Evolutionary conservation across 208 protist species (phyloP), one percentile per base, ranked within the genome.

Genomic region (Leishmania tropica): DNA sequence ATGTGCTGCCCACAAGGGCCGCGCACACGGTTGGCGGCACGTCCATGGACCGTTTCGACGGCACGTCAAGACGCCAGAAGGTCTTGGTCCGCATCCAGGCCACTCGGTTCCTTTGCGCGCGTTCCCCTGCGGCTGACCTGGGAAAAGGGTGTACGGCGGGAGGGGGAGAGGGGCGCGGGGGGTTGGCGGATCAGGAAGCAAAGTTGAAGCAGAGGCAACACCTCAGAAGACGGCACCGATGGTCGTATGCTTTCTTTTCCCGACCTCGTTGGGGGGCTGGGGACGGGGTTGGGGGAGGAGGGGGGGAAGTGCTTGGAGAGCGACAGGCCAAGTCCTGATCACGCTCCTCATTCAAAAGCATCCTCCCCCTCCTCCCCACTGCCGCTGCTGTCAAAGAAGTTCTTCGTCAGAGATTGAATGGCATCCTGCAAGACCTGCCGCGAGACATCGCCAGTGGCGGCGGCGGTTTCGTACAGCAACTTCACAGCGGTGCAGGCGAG

Each of bases 401-500:
- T 83, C 53, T 84, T 68, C 53, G 88, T 72, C n/a, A 95, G 85
- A 37, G 83, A 47, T 40, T 85, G 78, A 31, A 93, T 70, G 0
- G 73, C 68, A n/a, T 88, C 83, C 45, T 89, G 86, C 75, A 95
- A 84, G 37, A 87, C 81, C 47, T 78, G 76, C 53, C 85, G 74
- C 31, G 82, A 85, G 19, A 92, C 91, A 40, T 95, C 81, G 10
- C 77, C 80, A n/a, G 86, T 90, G 1, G 85, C 73, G 42, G 72
- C 13, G 45, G 68, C 58, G 51, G 72, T 74, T 48, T 95, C 92
- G 72, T 92, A 95, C 17, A 95, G 76, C 76, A 95, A 81, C 45
- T 85, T 85, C 37, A 82, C 78, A 21, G 82, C 82, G 0, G 82
- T 85, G 82, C 82, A 85, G 74, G 79, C 83, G 48, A 86, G 64